Conservation (phyloP, 2,329 filamentous ascomycete species). For the Huntiella decipiens region DNA sequence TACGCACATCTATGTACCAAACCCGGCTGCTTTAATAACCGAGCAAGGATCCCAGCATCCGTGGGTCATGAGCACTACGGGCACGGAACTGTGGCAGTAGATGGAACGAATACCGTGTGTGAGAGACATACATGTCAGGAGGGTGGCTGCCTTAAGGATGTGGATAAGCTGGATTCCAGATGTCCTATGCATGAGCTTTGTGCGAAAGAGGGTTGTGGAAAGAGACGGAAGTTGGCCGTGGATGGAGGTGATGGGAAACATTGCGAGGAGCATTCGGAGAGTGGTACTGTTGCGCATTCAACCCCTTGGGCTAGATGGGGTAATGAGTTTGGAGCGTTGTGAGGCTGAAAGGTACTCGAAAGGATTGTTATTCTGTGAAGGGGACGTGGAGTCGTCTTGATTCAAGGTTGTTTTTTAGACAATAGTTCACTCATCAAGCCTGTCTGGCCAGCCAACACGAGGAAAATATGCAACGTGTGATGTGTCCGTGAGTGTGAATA, state of each 20-base stretch:
- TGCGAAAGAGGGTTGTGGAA: constrained; percentile 3
- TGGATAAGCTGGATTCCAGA: neutral
- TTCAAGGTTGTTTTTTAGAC: too few species aligned
- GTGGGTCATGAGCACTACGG: neutral
- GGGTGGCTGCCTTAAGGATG: constrained; percentile 1
- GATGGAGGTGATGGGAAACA: neutral
- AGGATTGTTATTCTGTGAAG: too few species aligned
- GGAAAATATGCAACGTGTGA: too few species aligned
- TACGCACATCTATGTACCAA: neutral
- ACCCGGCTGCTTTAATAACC: neutral
- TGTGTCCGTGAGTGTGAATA: too few species aligned
- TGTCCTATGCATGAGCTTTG: neutral
- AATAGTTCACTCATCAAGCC: too few species aligned
- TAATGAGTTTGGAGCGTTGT: neutral
- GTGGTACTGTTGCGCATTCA: neutral
- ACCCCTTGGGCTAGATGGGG: neutral
- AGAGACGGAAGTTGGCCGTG: neutral
- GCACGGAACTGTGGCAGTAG: neutral
- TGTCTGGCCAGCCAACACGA: too few species aligned
- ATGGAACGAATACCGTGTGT: constrained; percentile 1
- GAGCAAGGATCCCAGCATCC: neutral
- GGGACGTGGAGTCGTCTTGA: too few species aligned
- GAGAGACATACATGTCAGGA: constrained; percentile 8
- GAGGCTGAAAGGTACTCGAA: neutral
- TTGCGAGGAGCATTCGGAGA: neutral